These are phyloP conservation scores for Stygiomarasmius scandens DNA, from an alignment of 1,284 basidiomycete genomes.

Conservation along the genomic window DNA sequence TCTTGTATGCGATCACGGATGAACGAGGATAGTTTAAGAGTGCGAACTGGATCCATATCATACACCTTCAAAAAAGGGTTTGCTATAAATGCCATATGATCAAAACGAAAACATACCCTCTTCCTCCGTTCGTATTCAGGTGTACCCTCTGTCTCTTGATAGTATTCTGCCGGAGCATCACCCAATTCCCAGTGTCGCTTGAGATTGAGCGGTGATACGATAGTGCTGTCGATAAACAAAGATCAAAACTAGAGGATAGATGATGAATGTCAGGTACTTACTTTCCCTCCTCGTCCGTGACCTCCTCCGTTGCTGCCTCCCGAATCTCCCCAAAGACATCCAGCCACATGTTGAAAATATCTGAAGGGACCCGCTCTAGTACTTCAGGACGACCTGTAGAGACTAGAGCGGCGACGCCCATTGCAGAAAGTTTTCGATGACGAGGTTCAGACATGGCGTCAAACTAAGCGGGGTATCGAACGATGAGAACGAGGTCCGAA, in stretches of 20 bases:
- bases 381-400: constrained; percentile 71
- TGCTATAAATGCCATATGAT: constrained; percentile 4
- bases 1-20: constrained; percentile 60
- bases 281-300: constrained; percentile 37
- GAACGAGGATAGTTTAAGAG: constrained; percentile 58
- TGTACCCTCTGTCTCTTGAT: constrained; percentile 61
- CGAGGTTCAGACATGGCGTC: constrained; percentile 83
- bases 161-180: constrained; percentile 56
- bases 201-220: constrained; percentile 38
- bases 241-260: no score
- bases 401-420: constrained; percentile 73
- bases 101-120: constrained; percentile 45
- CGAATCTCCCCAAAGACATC: constrained; percentile 89
- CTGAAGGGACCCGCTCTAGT: constrained; percentile 67
- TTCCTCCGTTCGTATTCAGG: constrained; percentile 72
- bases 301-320: constrained; percentile 56
- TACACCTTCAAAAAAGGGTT: constrained; percentile 50
- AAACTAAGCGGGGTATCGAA: constrained; percentile 53
- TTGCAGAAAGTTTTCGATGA: constrained; percentile 72
- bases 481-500: constrained; percentile 1
- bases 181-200: constrained; percentile 70
- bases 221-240: background rate
- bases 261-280: no score
- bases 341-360: constrained; percentile 87
- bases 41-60: constrained; percentile 69